Conservation (phyloP, 176 grass and related monocot species). For the Rhynchospora pubera region DNA sequence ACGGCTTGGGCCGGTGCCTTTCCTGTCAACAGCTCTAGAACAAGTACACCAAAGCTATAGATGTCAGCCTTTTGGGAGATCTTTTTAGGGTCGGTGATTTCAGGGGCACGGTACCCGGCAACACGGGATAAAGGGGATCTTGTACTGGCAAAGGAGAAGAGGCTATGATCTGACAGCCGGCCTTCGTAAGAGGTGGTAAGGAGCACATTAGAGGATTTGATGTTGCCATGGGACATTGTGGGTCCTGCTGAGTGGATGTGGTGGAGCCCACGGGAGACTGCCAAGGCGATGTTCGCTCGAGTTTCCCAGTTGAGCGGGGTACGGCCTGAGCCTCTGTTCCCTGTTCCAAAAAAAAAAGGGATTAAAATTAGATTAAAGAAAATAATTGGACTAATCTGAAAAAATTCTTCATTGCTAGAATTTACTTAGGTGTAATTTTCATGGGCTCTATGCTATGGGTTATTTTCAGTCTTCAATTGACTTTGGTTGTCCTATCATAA, state of each 20-base stretch:
- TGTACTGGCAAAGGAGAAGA: slow-evolving; percentile 28
- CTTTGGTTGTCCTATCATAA: not conserved
- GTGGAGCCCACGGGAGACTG: not conserved
- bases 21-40: slow-evolving; percentile 64
- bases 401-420: not conserved
- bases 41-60: slow-evolving; percentile 75
- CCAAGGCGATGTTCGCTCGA: not conserved
- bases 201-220: slow-evolving; percentile 29
- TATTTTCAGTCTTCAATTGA: not conserved
- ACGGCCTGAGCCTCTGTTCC: not conserved
- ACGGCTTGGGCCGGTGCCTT: slow-evolving; percentile 35
- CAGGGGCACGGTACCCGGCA: slow-evolving; percentile 49
- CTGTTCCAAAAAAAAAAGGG: not conserved
- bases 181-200: slow-evolving; percentile 10
- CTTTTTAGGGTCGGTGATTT: slow-evolving; percentile 29
- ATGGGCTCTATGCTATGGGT: not conserved
- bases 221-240: slow-evolving; percentile 16
- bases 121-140: slow-evolving; percentile 31
- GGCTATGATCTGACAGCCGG: slow-evolving; percentile 14
- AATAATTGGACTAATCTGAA: not conserved
- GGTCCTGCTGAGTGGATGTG: slow-evolving; percentile 1
- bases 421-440: not conserved
- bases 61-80: slow-evolving; percentile 56
- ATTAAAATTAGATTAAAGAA: not conserved
- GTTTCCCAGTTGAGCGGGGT: slow-evolving; percentile 14